phyloP scores from a whole-genome alignment of 495 filamentous ascomycete species.

The Parathielavia appendiculata region DNA sequence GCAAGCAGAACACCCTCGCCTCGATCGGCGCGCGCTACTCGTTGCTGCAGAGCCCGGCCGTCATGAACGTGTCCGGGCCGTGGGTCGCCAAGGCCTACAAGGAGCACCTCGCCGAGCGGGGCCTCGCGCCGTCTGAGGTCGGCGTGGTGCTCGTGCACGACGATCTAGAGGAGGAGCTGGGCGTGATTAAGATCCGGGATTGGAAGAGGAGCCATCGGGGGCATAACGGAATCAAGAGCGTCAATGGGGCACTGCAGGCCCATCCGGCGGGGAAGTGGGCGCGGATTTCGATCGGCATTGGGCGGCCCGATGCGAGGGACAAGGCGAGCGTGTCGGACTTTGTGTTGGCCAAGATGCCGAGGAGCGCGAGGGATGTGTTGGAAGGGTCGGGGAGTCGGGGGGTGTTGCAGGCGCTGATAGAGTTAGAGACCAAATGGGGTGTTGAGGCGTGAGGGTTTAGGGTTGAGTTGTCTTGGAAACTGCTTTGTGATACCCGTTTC shows the following conservation, averaged over 20 bases:
- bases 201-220: conserved; percentile 62
- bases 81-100: conserved; percentile 46
- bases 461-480: background rate
- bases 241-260: conserved; percentile 45
- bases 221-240: conserved; percentile 75
- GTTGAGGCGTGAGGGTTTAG: background rate
- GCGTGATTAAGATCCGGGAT: conserved; percentile 53
- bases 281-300: conserved; percentile 66
- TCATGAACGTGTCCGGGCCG: conserved; percentile 71
- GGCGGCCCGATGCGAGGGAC: conserved; percentile 57
- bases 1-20: conserved; percentile 38
- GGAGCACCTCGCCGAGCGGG: conserved; percentile 32
- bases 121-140: conserved; percentile 33
- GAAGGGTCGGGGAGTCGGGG: conserved; percentile 47
- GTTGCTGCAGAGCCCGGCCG: conserved; percentile 60
- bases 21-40: conserved; percentile 49
- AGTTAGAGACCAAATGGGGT: conserved; percentile 42
- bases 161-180: conserved; percentile 67
- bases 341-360: conserved; percentile 60
- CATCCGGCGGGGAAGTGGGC: conserved; percentile 31
- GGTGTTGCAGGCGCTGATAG: conserved; percentile 47
- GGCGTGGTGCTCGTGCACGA: conserved; percentile 74
- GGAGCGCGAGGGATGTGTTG: conserved; percentile 41
- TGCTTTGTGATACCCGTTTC: conserved; percentile 15
- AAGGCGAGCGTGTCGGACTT: conserved; percentile 55